Base-by-base conservation (phyloP, 257 asterid genomes). In the Oldenlandia corymbosa region DNA sequence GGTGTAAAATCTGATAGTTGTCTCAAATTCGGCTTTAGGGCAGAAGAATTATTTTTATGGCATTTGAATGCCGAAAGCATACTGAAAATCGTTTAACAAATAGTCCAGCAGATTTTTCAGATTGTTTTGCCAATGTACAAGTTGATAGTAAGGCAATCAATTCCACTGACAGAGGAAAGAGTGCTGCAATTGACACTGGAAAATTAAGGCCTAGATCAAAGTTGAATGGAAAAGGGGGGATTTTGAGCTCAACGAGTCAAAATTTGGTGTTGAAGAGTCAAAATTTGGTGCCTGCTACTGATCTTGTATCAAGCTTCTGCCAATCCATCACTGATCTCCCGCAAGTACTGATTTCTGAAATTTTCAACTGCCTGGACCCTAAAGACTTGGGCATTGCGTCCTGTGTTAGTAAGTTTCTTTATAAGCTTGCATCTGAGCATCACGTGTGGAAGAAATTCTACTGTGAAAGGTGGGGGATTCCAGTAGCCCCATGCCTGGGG, bases 381-480 rank as follows among this genome's bases (percentile, higher is more conserved):
- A 87, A 82, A 72, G 99, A 85, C 70, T 91, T 93, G 46, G 99
- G 97, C 21, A 76, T 85, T 36, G 86, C 87, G 14, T 87, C 97
- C 27, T 93, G 99, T 76, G 97, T 90, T 62, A 81, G 76, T 71
- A 75, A 90, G 10, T 75, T 68, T 55, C 66, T 93, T 66, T 89
- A 84, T 68, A 76, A 75, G 75, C 78, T 87, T 69, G 95, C 95
- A 39, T 82, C 94, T 0, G 99, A 90, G 73, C 95, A 79, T 75
- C 77, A 80, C 21, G 86, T 76, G 59, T 93, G 99, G 99, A 87
- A 87, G 85, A 93, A 90, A 67, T 93, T 87, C 60, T 93, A 93
- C 64, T 72, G 78, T 59, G 99, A 92, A 75, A 84, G 99, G 83
- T 92, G 96, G 96, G 99, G 97, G 65, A 82, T 79, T 41, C 94